phyloP scores from a whole-genome alignment of 1,284 basidiomycete species.

The Neolentinus lepideus region DNA sequence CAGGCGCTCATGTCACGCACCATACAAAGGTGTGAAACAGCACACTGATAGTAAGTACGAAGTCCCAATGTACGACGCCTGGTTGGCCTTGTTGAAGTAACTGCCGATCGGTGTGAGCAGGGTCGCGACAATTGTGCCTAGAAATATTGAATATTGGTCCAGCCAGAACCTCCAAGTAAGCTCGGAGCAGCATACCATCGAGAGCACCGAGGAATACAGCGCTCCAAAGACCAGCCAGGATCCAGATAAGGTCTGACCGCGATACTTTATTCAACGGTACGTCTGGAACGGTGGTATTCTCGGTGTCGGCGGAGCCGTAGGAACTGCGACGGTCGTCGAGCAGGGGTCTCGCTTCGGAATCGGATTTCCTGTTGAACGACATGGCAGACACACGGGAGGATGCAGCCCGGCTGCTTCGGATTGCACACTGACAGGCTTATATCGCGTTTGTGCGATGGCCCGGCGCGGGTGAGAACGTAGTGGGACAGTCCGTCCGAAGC shows the following conservation, averaged over 20 bases:
- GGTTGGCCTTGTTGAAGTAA: constrained; percentile 70
- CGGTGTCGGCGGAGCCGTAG: constrained; percentile 6
- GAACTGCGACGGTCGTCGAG: constrained; percentile 12
- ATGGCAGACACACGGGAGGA: not conserved
- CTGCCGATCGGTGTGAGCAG: constrained; percentile 74
- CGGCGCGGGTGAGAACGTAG: not conserved
- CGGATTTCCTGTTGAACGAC: not conserved
- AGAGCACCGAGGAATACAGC: constrained; percentile 77
- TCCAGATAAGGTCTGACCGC: constrained; percentile 50
- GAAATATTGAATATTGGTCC: constrained; percentile 14
- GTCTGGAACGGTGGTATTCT: not conserved
- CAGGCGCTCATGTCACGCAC: constrained; percentile 28
- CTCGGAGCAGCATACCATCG: constrained; percentile 46
- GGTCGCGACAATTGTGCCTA: constrained; percentile 75
- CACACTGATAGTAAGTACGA: constrained; percentile 84
- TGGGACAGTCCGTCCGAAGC: not conserved
- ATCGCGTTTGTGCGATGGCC: not conserved
- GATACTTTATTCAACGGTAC: constrained; percentile 37
- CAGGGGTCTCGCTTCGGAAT: constrained; percentile 17
- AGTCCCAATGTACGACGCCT: constrained; percentile 83
- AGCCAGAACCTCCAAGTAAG: constrained; percentile 8
- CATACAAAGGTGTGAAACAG: constrained; percentile 88
- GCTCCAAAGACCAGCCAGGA: constrained; percentile 70
- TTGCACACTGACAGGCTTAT: not conserved
- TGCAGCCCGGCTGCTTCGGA: not conserved